Conservation (phyloP, 306 rosid genomes). For the Vigna nakashimae region DNA sequence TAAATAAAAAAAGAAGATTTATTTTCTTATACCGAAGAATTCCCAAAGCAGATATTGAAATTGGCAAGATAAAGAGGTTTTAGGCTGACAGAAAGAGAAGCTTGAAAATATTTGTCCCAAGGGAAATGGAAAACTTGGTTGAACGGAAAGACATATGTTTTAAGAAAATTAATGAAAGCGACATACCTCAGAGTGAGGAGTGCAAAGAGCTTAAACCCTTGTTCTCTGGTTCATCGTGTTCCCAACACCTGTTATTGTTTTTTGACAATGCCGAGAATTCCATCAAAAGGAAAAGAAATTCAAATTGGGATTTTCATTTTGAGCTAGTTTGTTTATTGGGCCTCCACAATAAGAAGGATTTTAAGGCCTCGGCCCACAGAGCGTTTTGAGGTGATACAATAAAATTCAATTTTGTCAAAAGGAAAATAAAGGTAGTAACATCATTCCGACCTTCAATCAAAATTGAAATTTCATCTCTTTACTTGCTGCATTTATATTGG, state of each 20-base stretch:
- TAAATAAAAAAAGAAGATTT: neutral
- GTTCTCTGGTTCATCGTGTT: conserved; percentile 39
- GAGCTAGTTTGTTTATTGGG: conserved; percentile 24
- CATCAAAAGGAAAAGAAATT: neutral
- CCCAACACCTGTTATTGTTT: conserved; percentile 1
- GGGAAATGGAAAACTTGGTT: neutral
- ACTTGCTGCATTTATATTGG: no score
- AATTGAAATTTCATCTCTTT: neutral
- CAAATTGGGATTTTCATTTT: neutral
- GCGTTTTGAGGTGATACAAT: neutral
- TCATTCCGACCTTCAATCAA: neutral
- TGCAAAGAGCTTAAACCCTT: conserved; percentile 39
- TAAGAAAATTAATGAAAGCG: conserved; percentile 1
- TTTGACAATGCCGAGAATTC: neutral
- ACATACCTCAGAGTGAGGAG: conserved; percentile 45
- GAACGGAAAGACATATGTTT: neutral
- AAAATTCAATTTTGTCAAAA: neutral
- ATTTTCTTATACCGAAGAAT: neutral
- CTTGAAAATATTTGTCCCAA: conserved; percentile 9
- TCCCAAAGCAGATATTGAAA: conserved; percentile 6
- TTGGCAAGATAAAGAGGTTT: neutral
- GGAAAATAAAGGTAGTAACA: neutral
- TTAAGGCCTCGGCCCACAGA: neutral
- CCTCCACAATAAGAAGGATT: neutral
- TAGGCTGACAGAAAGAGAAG: conserved; percentile 7